Percentiles rank a stretch among this genome's conserved stretches.
These are phyloP conservation scores for Ophiosphaerella herpotricha DNA, from an alignment of 2,329 filamentous ascomycete genomes.

Conservation along the genomic window DNA sequence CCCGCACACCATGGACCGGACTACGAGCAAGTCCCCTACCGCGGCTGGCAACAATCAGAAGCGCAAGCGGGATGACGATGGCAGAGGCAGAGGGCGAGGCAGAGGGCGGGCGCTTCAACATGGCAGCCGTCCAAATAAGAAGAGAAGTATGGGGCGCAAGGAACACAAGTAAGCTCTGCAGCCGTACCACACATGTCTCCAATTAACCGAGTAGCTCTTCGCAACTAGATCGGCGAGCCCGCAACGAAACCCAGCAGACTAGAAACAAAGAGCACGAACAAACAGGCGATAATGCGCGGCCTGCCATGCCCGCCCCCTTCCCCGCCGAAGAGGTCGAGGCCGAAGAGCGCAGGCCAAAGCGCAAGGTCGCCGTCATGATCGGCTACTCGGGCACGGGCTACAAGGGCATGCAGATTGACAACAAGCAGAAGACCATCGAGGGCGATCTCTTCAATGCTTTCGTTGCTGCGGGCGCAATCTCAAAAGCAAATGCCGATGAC, in stretches of 20 bases:
- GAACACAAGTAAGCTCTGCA: slow-evolving; percentile 64
- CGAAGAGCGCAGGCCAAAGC: slow-evolving; percentile 87
- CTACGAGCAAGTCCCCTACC: slow-evolving; percentile 21
- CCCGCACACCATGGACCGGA: slow-evolving; percentile 26
- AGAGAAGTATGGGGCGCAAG: slow-evolving; percentile 67
- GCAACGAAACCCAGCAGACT: slow-evolving; percentile 48
- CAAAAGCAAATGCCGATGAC: slow-evolving; percentile 94
- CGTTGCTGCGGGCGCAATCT: slow-evolving; percentile 87
- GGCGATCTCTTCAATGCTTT: slow-evolving; percentile 93
- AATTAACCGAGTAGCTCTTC: slow-evolving; percentile 51
- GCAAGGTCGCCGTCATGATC: slow-evolving; percentile 93
- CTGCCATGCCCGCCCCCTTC: slow-evolving; percentile 64
- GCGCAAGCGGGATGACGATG: slow-evolving; percentile 37
- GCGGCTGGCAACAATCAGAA: slow-evolving; percentile 28
- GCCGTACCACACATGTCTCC: slow-evolving; percentile 15
- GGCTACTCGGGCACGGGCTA: slow-evolving; percentile 97
- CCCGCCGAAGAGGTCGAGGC: slow-evolving; percentile 82
- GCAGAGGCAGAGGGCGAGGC: slow-evolving; percentile 34
- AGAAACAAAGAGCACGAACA: slow-evolving; percentile 46
- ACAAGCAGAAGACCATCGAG: slow-evolving; percentile 87
- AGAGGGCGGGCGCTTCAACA: slow-evolving; percentile 44
- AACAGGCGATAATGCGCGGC: slow-evolving; percentile 39
- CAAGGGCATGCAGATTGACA: slow-evolving; percentile 89
- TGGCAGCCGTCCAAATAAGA: slow-evolving; percentile 58
- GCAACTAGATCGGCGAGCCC: slow-evolving; percentile 54